Percentiles rank a stretch among this genome's conserved stretches.
These are phyloP conservation scores for Scorias spongiosa DNA, from an alignment of 2,329 filamentous ascomycete genomes.

Conservation along the genomic window DNA sequence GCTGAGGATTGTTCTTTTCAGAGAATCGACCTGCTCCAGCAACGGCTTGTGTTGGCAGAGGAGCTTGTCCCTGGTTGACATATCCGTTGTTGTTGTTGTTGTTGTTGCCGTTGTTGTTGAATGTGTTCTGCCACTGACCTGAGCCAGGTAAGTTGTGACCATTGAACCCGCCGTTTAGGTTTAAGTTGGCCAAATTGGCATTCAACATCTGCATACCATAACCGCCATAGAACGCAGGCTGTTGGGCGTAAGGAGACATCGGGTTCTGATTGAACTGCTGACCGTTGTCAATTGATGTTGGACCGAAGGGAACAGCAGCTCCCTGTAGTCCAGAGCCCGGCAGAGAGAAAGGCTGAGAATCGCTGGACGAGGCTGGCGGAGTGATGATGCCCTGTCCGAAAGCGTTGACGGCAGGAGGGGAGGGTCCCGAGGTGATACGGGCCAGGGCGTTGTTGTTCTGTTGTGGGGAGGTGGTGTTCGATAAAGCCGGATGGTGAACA, in stretches of 20 bases:
- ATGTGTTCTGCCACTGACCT: slow-evolving; percentile 14
- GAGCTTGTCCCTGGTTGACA: slow-evolving; percentile 42
- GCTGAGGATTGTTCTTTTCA: slow-evolving; percentile 64
- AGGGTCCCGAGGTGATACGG: slow-evolving; percentile 35
- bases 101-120: slow-evolving; percentile 3
- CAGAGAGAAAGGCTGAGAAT: slow-evolving; percentile 38
- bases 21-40: slow-evolving; percentile 36
- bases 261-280: slow-evolving; percentile 22
- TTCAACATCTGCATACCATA: slow-evolving; percentile 49
- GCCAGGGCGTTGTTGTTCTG: slow-evolving; percentile 51
- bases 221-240: slow-evolving; percentile 29
- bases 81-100: slow-evolving; percentile 21
- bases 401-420: background rate
- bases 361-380: slow-evolving; percentile 13
- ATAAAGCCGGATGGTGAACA: background rate
- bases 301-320: slow-evolving; percentile 65
- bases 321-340: slow-evolving; percentile 64
- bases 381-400: background rate
- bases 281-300: slow-evolving; percentile 26
- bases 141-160: slow-evolving; percentile 17
- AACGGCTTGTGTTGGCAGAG: slow-evolving; percentile 22
- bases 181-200: slow-evolving; percentile 54
- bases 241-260: slow-evolving; percentile 15
- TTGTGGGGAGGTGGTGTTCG: slow-evolving; percentile 6
- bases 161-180: slow-evolving; percentile 27